Evolutionary conservation across 2,329 filamentous ascomycete genomes (phyloP), one percentile per base, ranked within the genome.

Genomic region (Paraconiothyrium sp.): DNA sequence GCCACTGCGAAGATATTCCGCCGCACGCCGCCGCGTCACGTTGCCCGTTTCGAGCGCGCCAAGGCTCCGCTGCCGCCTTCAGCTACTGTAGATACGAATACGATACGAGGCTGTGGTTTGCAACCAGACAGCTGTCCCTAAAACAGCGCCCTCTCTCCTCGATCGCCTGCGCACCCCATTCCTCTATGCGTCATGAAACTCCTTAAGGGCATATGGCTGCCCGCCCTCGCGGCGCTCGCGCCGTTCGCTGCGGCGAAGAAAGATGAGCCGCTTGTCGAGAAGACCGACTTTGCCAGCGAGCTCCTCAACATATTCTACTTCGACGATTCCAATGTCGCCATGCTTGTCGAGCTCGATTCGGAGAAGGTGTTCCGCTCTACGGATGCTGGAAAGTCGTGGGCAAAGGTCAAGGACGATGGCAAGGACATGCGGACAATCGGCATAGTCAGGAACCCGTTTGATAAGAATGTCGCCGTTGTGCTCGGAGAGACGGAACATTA

Each of bases 261-360:
- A 65, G 86, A 89, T 72, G 83, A 84, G 52, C 94, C 94, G 27
- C 84, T 84, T 59, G 85, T 97, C 71, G 83, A 85, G 64, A 81
- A 84, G 61, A 91, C 83, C 57, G 79, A 85, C 50, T 92, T 97
- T 80, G 83, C 90, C 48, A 84, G 89, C 71, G 79, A 84, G 57
- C 92, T 93, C 0, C 76, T 81, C 57, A 89, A 89, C 75, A 82
- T 97, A 67, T 91, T 91, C 80, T 99, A 97, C 81, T 98, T 99
- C 75, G 90, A 95, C 73, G 92, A 94, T 77, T 94, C 92, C 67
- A 90, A 97, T 76, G 87, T 91, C 55, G 84, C 97, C 61, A 80
- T 98, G 49, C 89, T 93, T 74, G 89, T 90, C 71, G 91, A 97
- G 76, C 74, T 82, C 54, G 78, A 84, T 14, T 85, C 85, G 44